Percentiles rank a stretch among this genome's conserved stretches.
Conservation (phyloP, 345 rosid genomes). For the Durio zibethinus region DNA sequence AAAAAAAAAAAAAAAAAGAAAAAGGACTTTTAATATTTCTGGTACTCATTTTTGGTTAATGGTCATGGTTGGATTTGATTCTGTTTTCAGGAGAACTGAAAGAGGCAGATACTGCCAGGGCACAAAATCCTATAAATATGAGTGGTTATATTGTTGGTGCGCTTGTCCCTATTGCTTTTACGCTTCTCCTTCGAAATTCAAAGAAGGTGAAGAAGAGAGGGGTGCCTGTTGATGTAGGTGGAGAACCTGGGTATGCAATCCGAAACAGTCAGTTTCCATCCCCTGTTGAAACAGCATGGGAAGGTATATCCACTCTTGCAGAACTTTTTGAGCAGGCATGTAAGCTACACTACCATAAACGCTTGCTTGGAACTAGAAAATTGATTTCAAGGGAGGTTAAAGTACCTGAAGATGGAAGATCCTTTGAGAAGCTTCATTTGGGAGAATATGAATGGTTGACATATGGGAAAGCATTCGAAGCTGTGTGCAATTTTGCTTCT, state of each 20-base stretch:
- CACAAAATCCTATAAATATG: slow-evolving; percentile 41
- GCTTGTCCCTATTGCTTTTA: slow-evolving; percentile 65
- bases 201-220: slow-evolving; percentile 72
- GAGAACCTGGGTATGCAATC: slow-evolving; percentile 73
- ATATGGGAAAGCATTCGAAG: slow-evolving; percentile 56
- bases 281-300: slow-evolving; percentile 69
- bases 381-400: slow-evolving; percentile 65
- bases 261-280: slow-evolving; percentile 52
- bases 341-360: slow-evolving; percentile 45
- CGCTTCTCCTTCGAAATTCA: slow-evolving; percentile 55
- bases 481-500: slow-evolving; percentile 72
- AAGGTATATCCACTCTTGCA: slow-evolving; percentile 72
- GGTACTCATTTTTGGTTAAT: neutral
- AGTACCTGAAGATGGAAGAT: slow-evolving; percentile 56
- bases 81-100: slow-evolving; percentile 23
- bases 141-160: slow-evolving; percentile 69
- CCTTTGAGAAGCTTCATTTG: slow-evolving; percentile 90
- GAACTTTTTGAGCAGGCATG: slow-evolving; percentile 86
- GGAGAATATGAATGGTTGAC: slow-evolving; percentile 91
- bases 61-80: neutral
- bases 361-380: slow-evolving; percentile 74
- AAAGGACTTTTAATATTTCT: neutral
- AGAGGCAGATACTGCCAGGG: slow-evolving; percentile 7
- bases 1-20: neutral
- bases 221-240: slow-evolving; percentile 69